Percentiles rank a stretch among this genome's conserved stretches.
Conservation (phyloP, 768 basidiomycete species). For the Terana coerulea region DNA sequence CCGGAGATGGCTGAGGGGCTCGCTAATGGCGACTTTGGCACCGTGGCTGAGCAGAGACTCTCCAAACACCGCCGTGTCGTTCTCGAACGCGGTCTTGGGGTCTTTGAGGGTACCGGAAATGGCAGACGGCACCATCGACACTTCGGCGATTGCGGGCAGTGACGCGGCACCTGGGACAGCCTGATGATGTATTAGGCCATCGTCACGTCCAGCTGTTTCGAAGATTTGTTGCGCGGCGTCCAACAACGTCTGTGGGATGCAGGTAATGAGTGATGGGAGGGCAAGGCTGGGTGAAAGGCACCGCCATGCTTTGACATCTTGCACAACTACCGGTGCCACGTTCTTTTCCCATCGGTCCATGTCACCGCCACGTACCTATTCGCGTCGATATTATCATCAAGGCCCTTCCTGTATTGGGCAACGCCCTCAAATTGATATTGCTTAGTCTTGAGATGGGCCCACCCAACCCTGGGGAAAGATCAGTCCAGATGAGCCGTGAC, state of each 20-base stretch:
- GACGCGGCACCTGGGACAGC: conserved; percentile 73
- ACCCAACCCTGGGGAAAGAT: conserved; percentile 59
- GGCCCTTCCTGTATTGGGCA: conserved; percentile 81
- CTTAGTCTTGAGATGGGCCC: conserved; percentile 79
- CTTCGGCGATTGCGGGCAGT: conserved; percentile 59
- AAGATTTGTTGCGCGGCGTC: conserved; percentile 65
- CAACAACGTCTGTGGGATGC: conserved; percentile 58
- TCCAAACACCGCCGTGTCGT: conserved; percentile 61
- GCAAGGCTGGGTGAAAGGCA: too few species aligned
- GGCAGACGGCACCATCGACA: conserved; percentile 59
- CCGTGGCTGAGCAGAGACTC: conserved; percentile 83
- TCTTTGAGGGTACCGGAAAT: conserved; percentile 55
- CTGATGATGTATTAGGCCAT: conserved; percentile 92
- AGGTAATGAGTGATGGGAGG: neutral
- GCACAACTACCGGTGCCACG: conserved; percentile 58
- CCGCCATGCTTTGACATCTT: conserved; percentile 71
- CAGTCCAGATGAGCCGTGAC: neutral
- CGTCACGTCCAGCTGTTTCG: conserved; percentile 78
- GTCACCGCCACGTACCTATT: too few species aligned
- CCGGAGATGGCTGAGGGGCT: conserved; percentile 25
- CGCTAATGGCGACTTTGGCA: conserved; percentile 81
- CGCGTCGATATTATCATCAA: conserved; percentile 82
- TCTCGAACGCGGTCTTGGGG: conserved; percentile 47
- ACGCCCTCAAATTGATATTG: conserved; percentile 83
- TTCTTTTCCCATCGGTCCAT: too few species aligned